Conservation (phyloP, 2,329 filamentous ascomycete species). For the Xylaria arbuscula region DNA sequence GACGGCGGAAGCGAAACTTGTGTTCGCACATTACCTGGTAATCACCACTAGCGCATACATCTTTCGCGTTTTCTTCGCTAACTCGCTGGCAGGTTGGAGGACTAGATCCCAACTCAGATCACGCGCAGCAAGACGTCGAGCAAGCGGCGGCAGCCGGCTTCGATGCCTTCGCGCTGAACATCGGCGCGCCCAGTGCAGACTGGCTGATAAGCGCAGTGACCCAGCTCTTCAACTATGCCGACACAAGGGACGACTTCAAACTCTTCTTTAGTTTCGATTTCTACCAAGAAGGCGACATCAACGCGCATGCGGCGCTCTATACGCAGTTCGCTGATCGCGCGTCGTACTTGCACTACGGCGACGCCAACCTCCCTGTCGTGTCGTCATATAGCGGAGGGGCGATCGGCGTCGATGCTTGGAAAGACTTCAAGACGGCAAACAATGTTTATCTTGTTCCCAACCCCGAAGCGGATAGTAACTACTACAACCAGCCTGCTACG, state of each 20-base stretch:
- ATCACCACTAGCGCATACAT: background rate
- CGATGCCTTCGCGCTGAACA: conserved; percentile 52
- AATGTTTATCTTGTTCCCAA: conserved; percentile 52
- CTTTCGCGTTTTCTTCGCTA: background rate
- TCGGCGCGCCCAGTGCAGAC: conserved; percentile 45
- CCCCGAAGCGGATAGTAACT: conserved; percentile 47
- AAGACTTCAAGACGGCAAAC: conserved; percentile 45
- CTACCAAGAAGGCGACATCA: conserved; percentile 43
- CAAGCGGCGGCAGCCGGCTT: conserved; percentile 49
- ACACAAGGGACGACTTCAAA: conserved; percentile 46
- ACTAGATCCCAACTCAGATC: conserved; percentile 39
- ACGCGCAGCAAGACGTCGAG: conserved; percentile 48
- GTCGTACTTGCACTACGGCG: conserved; percentile 48
- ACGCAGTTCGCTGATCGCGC: conserved; percentile 43
- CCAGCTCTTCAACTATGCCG: conserved; percentile 50
- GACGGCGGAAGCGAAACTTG: conserved; percentile 43
- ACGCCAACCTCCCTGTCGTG: conserved; percentile 48
- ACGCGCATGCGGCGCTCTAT: conserved; percentile 44
- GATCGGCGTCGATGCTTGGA: conserved; percentile 45
- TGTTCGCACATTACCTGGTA: conserved; percentile 49
- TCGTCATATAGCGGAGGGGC: conserved; percentile 47
- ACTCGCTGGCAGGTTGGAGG: conserved; percentile 32
- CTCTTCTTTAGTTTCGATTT: conserved; percentile 54
- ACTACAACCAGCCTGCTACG: conserved; percentile 47
- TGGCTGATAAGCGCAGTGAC: conserved; percentile 46